Percentiles rank a stretch among this genome's conserved stretches.
phyloP scores from a whole-genome alignment of 495 filamentous ascomycete genomes.

The Lasiosphaeria hispida region DNA sequence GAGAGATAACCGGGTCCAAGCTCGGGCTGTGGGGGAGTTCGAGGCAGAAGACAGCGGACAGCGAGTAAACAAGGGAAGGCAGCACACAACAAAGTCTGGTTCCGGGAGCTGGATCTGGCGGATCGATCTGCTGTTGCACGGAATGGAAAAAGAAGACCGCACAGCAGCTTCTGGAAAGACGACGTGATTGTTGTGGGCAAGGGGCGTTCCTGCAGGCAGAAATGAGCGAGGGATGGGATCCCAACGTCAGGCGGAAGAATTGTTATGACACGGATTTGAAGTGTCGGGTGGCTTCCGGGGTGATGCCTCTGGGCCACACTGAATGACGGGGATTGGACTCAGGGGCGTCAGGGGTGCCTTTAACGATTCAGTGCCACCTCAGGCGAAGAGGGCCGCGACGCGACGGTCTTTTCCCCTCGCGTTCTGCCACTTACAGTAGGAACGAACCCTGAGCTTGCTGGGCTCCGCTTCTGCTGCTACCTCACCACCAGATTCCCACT shows the following conservation, averaged over 20 bases:
- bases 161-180: slow-evolving; percentile 17
- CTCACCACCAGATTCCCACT: too few species aligned
- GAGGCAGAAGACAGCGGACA: not conserved
- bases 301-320: slow-evolving; percentile 16
- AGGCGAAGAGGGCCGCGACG: not conserved
- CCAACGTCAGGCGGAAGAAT: slow-evolving; percentile 30
- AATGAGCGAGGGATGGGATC: slow-evolving; percentile 20
- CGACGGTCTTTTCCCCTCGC: not conserved
- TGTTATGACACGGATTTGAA: slow-evolving; percentile 28
- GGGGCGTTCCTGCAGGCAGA: slow-evolving; percentile 21
- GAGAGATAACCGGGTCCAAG: too few species aligned
- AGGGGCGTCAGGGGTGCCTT: slow-evolving; percentile 12
- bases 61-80: too few species aligned
- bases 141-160: slow-evolving; percentile 3
- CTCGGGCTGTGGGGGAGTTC: not conserved
- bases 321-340: not conserved
- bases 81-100: slow-evolving; percentile 11
- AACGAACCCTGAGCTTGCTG: too few species aligned
- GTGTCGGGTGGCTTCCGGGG: slow-evolving; percentile 16
- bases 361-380: slow-evolving; percentile 6
- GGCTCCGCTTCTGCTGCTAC: too few species aligned
- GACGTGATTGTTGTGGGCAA: slow-evolving; percentile 6
- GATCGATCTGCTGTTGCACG: slow-evolving; percentile 3
- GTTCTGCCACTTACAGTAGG: too few species aligned
- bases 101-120: slow-evolving; percentile 5